phyloP scores from a whole-genome alignment of 257 asterid genomes.

The Nyctanthes arbortristis region DNA sequence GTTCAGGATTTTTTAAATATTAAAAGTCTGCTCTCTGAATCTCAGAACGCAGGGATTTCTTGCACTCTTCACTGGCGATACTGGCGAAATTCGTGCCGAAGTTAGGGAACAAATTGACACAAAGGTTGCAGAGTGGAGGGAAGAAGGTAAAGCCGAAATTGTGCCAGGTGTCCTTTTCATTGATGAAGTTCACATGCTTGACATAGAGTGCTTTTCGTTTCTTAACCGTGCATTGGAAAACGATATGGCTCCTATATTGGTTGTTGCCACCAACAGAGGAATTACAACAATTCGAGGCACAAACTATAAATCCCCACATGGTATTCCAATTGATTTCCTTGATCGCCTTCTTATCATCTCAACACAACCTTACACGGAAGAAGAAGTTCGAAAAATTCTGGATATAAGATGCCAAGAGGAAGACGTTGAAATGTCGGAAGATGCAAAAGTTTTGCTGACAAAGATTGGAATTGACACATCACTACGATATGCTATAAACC shows the following conservation, averaged over 20 bases:
- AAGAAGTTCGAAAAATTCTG: slow-evolving; percentile 75
- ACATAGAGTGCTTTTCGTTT: slow-evolving; percentile 93
- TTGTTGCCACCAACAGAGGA: slow-evolving; percentile 96
- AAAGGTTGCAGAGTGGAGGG: slow-evolving; percentile 98
- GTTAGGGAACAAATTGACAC: slow-evolving; percentile 97
- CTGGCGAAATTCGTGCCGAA: slow-evolving; percentile 95
- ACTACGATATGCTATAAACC: slow-evolving; percentile 79
- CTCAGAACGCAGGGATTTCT: slow-evolving; percentile 93
- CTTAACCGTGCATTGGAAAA: slow-evolving; percentile 92
- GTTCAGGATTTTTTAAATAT: not conserved
- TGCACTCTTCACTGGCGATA: slow-evolving; percentile 94
- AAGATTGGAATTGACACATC: slow-evolving; percentile 90
- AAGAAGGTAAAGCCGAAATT: slow-evolving; percentile 97
- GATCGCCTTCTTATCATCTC: slow-evolving; percentile 95
- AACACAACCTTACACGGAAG: slow-evolving; percentile 80
- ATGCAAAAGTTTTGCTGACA: slow-evolving; percentile 71
- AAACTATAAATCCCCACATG: slow-evolving; percentile 83
- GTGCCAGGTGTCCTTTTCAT: slow-evolving; percentile 95
- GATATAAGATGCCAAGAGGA: slow-evolving; percentile 89
- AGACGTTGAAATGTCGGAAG: slow-evolving; percentile 90
- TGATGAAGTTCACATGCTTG: slow-evolving; percentile 99
- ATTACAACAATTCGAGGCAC: slow-evolving; percentile 88
- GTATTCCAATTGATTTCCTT: slow-evolving; percentile 88
- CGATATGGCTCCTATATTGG: slow-evolving; percentile 95
- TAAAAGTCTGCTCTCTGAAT: not conserved